These are phyloP conservation scores for Chrysoporthe cubensis DNA, from an alignment of 2,329 filamentous ascomycete genomes.

Conservation along the genomic window DNA sequence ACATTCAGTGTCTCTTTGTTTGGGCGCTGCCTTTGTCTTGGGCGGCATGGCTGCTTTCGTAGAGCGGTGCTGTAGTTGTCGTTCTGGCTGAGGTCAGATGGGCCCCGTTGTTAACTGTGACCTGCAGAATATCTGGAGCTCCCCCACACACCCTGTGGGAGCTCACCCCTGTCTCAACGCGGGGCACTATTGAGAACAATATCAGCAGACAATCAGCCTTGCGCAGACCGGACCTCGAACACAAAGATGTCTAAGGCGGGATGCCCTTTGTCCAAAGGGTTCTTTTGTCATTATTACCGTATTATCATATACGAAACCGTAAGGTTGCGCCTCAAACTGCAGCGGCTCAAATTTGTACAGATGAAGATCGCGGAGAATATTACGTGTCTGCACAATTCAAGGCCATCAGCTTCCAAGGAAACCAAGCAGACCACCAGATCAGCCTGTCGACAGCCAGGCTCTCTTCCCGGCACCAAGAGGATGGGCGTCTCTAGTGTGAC, in stretches of 20 bases:
- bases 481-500: slow-evolving; percentile 37
- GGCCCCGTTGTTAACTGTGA: not conserved
- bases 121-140: slow-evolving; percentile 12
- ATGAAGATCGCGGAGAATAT: not conserved
- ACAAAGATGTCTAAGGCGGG: not conserved
- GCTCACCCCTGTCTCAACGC: slow-evolving; percentile 1
- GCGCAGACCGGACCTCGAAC: not conserved
- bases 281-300: slow-evolving; percentile 12
- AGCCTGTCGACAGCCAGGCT: not conserved
- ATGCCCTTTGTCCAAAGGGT: slow-evolving; percentile 1
- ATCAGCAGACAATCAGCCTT: slow-evolving; percentile 1
- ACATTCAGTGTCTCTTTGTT: slow-evolving; percentile 29
- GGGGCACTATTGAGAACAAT: slow-evolving; percentile 13
- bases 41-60: slow-evolving; percentile 29
- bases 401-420: not conserved
- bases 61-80: not conserved
- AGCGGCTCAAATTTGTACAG: slow-evolving; percentile 11
- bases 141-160: slow-evolving; percentile 1
- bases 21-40: slow-evolving; percentile 28
- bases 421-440: not conserved
- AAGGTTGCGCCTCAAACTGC: not conserved
- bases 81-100: not conserved
- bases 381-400: not conserved
- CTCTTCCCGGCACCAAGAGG: not conserved
- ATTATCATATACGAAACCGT: slow-evolving; percentile 12